These are phyloP conservation scores for Pterula multifida DNA, from an alignment of 1,284 basidiomycete species.

Conservation along the genomic window DNA sequence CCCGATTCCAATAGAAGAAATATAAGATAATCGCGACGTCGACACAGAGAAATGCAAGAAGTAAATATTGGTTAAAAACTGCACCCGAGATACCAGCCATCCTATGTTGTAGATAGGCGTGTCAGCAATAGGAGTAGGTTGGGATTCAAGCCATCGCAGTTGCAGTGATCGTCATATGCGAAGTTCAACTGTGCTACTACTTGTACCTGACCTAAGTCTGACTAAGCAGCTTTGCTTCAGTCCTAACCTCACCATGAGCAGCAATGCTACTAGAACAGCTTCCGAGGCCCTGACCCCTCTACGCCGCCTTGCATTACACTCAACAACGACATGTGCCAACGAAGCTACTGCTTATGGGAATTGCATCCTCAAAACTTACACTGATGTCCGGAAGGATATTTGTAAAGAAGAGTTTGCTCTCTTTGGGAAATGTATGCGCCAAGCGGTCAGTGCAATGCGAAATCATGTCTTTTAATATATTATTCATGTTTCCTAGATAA, in stretches of 20 bases:
- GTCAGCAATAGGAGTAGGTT: background rate
- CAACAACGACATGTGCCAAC: slow-evolving; percentile 55
- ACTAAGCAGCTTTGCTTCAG: background rate
- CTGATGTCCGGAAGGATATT: slow-evolving; percentile 63
- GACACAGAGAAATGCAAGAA: slow-evolving; percentile 64
- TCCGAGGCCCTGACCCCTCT: slow-evolving; percentile 32
- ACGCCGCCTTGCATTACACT: slow-evolving; percentile 49
- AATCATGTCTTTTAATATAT: slow-evolving; percentile 3
- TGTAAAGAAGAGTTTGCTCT: slow-evolving; percentile 69
- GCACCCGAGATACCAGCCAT: slow-evolving; percentile 11
- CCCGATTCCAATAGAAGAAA: slow-evolving; percentile 84
- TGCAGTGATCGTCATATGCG: background rate
- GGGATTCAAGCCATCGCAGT: background rate
- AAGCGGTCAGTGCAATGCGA: slow-evolving; percentile 38
- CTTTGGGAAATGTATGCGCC: slow-evolving; percentile 64
- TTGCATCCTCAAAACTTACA: slow-evolving; percentile 66
- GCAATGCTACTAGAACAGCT: slow-evolving; percentile 10
- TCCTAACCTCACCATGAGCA: slow-evolving; percentile 11
- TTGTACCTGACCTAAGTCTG: too few species aligned
- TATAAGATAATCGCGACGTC: slow-evolving; percentile 63
- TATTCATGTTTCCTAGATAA: slow-evolving; percentile 37
- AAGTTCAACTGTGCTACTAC: too few species aligned
- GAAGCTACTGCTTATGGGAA: slow-evolving; percentile 69
- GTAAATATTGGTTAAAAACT: slow-evolving; percentile 50
- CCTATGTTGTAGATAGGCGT: slow-evolving; percentile 10